A percentile compares a stretch with the other conserved stretches of the same genome.
Evolutionary conservation across 768 basidiomycete species (phyloP).

Genomic region (Dacryopinax primogenitus): DNA sequence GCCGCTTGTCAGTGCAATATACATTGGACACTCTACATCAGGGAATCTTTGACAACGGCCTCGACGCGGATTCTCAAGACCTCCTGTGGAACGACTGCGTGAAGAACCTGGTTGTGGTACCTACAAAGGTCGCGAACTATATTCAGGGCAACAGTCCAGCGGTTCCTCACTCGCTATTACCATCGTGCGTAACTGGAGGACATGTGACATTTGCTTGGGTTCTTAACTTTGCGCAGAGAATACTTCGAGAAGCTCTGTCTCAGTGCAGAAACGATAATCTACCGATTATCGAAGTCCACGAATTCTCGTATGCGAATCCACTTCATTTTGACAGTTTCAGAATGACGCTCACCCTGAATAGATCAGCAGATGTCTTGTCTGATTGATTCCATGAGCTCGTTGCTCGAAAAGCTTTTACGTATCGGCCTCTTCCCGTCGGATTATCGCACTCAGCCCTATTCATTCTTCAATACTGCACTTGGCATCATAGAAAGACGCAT

Average conservation of each 20-base stretch:
- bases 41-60: conserved; percentile 32
- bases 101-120: conserved; percentile 48
- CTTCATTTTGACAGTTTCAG: neutral
- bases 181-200: conserved; percentile 20
- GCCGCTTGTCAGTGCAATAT: conserved; percentile 45
- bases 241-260: conserved; percentile 14
- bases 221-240: conserved; percentile 13
- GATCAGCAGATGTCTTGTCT: neutral
- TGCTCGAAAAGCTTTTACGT: conserved; percentile 54
- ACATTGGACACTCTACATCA: conserved; percentile 54
- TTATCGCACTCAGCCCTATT: conserved; percentile 39
- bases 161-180: conserved; percentile 38
- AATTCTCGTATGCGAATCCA: conserved; percentile 12
- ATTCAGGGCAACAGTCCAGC: conserved; percentile 32
- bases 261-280: conserved; percentile 21
- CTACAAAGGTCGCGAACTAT: conserved; percentile 68
- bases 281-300: conserved; percentile 18
- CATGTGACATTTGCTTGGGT: too few species aligned
- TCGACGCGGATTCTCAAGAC: conserved; percentile 17
- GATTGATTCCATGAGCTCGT: conserved; percentile 36
- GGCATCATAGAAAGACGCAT: conserved; percentile 35
- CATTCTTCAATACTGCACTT: conserved; percentile 49
- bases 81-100: conserved; percentile 66
- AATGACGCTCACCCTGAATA: neutral
- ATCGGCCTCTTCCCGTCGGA: conserved; percentile 52